phyloP scores from a whole-genome alignment of 495 filamentous ascomycete species.

The Hamigera avellanea region DNA sequence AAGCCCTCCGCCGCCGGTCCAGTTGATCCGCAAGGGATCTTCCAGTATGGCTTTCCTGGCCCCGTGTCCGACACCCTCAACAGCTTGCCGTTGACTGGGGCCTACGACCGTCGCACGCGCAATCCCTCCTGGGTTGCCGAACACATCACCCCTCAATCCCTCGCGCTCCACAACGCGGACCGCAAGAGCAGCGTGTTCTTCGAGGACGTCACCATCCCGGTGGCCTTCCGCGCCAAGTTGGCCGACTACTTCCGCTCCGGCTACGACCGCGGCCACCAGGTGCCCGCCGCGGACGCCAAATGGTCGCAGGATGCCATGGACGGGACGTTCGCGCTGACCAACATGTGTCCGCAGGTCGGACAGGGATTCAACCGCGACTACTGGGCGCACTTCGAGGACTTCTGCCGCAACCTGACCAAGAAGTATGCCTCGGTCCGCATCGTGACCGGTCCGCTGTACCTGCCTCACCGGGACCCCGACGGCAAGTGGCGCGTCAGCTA shows the following conservation, averaged over 20 bases:
- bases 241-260: slow-evolving; percentile 89
- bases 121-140: slow-evolving; percentile 95
- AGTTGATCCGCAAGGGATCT: slow-evolving; percentile 80
- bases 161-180: slow-evolving; percentile 64
- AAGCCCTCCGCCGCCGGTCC: slow-evolving; percentile 31
- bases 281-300: slow-evolving; percentile 93
- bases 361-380: slow-evolving; percentile 85
- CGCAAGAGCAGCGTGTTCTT: slow-evolving; percentile 71
- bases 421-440: slow-evolving; percentile 82
- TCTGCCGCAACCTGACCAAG: slow-evolving; percentile 71
- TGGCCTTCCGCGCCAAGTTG: slow-evolving; percentile 78
- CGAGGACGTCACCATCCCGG: slow-evolving; percentile 70
- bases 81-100: slow-evolving; percentile 62
- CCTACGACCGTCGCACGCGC: slow-evolving; percentile 81
- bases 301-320: slow-evolving; percentile 93
- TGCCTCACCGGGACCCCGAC: slow-evolving; percentile 71
- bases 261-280: slow-evolving; percentile 63
- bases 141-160: slow-evolving; percentile 88
- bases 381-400: slow-evolving; percentile 94
- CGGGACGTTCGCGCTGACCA: slow-evolving; percentile 80
- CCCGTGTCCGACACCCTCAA: slow-evolving; percentile 73
- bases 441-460: slow-evolving; percentile 87
- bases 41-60: slow-evolving; percentile 95
- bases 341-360: slow-evolving; percentile 91
- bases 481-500: slow-evolving; percentile 92